Percentiles rank a stretch among this genome's conserved stretches.
These are phyloP conservation scores for Conringia planisiliqua DNA, from an alignment of 345 rosid species.

Conservation along the genomic window DNA sequence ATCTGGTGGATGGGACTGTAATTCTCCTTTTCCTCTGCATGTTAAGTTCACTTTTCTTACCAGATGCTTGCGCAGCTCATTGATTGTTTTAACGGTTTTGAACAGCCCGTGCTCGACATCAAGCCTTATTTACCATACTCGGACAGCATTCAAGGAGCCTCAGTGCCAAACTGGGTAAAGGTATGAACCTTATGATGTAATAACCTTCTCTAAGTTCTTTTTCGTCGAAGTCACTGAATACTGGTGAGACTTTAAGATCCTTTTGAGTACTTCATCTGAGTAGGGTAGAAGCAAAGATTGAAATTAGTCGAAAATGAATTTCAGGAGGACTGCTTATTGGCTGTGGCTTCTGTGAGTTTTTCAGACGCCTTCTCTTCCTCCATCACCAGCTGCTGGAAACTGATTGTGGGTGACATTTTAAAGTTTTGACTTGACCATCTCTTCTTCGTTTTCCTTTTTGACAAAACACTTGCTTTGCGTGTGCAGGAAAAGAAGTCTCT, in stretches of 20 bases:
- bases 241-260: slow-evolving; percentile 2
- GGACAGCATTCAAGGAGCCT: slow-evolving; percentile 69
- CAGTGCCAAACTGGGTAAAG: slow-evolving; percentile 78
- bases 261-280: background rate
- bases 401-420: slow-evolving; percentile 44
- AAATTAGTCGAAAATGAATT: background rate
- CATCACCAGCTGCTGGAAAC: slow-evolving; percentile 64
- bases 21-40: slow-evolving; percentile 29
- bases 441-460: background rate
- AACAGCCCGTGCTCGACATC: slow-evolving; percentile 81
- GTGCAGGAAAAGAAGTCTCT: slow-evolving; percentile 65
- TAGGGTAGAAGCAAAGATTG: background rate
- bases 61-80: background rate
- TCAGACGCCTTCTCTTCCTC: slow-evolving; percentile 56
- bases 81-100: slow-evolving; percentile 17
- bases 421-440: background rate
- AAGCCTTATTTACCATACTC: slow-evolving; percentile 90
- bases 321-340: slow-evolving; percentile 62
- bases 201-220: background rate
- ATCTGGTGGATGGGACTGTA: slow-evolving; percentile 96
- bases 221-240: background rate
- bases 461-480: slow-evolving; percentile 4
- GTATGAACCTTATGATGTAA: slow-evolving; percentile 34
- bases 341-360: slow-evolving; percentile 70
- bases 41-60: background rate